Conservation (phyloP, 2,329 filamentous ascomycete genomes). For the Nemania abortiva region DNA sequence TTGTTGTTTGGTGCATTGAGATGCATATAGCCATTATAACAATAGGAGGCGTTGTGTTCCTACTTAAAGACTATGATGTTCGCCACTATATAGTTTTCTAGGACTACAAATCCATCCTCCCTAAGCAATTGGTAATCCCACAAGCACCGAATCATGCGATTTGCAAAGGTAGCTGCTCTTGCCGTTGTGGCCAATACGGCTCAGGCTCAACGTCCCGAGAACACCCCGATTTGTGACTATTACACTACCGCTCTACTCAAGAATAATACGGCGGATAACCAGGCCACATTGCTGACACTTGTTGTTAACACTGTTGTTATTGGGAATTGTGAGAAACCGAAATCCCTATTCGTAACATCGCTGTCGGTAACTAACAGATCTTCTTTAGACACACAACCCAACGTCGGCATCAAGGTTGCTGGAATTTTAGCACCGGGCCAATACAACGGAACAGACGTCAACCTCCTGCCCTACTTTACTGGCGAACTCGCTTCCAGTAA, state of each 20-base stretch:
- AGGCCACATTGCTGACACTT: conserved; percentile 66
- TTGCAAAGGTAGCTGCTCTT: conserved; percentile 44
- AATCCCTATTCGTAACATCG: neutral
- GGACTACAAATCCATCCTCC: neutral
- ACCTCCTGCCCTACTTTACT: conserved; percentile 71
- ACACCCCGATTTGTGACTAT: conserved; percentile 71
- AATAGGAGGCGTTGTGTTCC: neutral
- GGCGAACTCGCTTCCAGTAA: conserved; percentile 67
- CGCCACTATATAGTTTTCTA: neutral
- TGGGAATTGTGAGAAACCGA: conserved; percentile 64
- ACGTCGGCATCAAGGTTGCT: conserved; percentile 64
- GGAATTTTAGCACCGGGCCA: conserved; percentile 67
- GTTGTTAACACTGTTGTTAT: conserved; percentile 74
- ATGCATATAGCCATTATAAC: conserved; percentile 1
- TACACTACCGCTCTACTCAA: conserved; percentile 71
- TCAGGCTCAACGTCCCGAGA: conserved; percentile 60
- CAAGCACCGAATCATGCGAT: conserved; percentile 45
- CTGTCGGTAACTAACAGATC: conserved; percentile 21
- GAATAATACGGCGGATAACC: conserved; percentile 70
- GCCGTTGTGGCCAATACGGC: conserved; percentile 46
- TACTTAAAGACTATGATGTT: conserved; percentile 8
- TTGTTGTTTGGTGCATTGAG: neutral
- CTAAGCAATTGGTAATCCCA: neutral
- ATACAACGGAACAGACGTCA: conserved; percentile 64
- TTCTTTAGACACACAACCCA: conserved; percentile 63